Base-by-base conservation (phyloP, 257 asterid species). In the Jasminum sambac region DNA sequence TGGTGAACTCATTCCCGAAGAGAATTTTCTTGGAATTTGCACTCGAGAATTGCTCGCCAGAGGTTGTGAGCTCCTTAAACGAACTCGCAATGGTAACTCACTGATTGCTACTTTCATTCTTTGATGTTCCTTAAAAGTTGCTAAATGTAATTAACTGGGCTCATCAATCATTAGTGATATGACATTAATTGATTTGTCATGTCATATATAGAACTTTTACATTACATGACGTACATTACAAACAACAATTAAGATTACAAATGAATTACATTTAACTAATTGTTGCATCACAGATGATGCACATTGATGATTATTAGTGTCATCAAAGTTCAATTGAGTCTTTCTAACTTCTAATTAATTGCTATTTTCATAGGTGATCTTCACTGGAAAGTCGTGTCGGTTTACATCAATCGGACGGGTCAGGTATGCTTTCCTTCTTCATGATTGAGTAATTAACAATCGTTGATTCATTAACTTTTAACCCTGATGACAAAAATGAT, bases 381-480 rank as follows among this genome's bases (percentile, higher is more conserved):
- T 50, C 99, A 95, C 63, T 92, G 98, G 99, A 95, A 95, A 80
- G 70, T 95, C 50, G 99, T 92, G 40, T 95, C 96, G 36, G 97
- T 92, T 67, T 91, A 95, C 89, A 79, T 91, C 24, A 92, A 92
- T 78, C 72, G 75, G 79, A 63, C 77, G 81, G 99, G 98, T 43
- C 96, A 90, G 97, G 99, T 95, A 43, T n/a, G 77, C 66, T 30
- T 69, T 71, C 24, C 64, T 30, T 48, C 67, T 24, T 61, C 39
- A 74, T 77, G 77, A 78, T 71, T 74, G 48, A 69, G 62, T 64
- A 76, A 80, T 78, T 77, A 78, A 65, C 21, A 64, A 17, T 34
- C 19, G 55, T 37, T 63, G 44, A 11, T 58, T 48, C 23, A 34
- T 66, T n/a, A 66, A 36, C 36, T 30, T 30, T 30, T 30, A 30